Evolutionary conservation across 2,329 filamentous ascomycete species (phyloP).

Genomic region (Cladosporium sp.): DNA sequence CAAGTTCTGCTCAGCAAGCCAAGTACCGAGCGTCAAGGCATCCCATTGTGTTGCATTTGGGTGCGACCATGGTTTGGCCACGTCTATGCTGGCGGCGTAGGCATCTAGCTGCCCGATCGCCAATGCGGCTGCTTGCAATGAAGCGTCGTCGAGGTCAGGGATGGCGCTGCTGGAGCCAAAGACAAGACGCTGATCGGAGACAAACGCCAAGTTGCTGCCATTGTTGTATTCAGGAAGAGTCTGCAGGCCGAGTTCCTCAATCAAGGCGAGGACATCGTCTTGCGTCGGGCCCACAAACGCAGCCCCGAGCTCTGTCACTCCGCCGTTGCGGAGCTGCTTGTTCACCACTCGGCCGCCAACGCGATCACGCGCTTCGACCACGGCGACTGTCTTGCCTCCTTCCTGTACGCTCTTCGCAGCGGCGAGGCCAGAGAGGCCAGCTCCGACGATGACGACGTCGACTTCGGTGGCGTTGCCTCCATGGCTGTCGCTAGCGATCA

Average conservation of each 20-base stretch:
- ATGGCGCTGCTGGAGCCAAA: conserved; percentile 4
- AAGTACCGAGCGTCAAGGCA: conserved; percentile 3
- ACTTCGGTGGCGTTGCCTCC: background rate
- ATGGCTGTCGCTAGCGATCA: no score
- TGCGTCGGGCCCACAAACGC: conserved; percentile 27
- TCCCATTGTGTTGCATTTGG: conserved; percentile 11
- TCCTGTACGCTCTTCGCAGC: conserved; percentile 21
- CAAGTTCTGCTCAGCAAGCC: background rate
- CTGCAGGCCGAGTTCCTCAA: conserved; percentile 18
- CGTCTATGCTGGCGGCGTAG: background rate
- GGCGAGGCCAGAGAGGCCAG: conserved; percentile 26
- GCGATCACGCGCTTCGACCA: conserved; percentile 27
- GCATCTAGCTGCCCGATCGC: background rate
- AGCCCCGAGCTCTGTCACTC: conserved; percentile 25
- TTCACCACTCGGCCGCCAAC: conserved; percentile 22
- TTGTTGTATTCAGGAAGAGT: conserved; percentile 19
- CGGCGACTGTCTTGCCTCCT: conserved; percentile 18
- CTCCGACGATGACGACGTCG: conserved; percentile 23
- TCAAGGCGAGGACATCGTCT: conserved; percentile 21
- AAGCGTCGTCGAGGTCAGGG: background rate
- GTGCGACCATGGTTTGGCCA: background rate
- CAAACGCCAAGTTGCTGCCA: conserved; percentile 13
- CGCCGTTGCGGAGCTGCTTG: conserved; percentile 15
- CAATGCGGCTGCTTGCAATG: background rate
- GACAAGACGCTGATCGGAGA: background rate